These are phyloP conservation scores for Microsporum audouinii DNA, from an alignment of 2,329 filamentous ascomycete species.

Conservation along the genomic window DNA sequence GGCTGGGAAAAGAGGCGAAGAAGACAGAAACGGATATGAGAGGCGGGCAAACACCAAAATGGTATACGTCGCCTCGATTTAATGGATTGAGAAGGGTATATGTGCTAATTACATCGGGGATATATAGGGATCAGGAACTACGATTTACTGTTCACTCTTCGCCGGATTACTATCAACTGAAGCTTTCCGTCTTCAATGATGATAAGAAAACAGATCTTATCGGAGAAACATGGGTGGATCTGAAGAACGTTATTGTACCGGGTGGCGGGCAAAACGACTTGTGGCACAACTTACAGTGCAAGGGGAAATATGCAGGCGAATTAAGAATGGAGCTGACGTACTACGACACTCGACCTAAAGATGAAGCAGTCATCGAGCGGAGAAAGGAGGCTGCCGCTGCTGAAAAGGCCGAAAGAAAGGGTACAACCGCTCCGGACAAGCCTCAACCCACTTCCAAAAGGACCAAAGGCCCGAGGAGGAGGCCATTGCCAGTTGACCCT, in stretches of 20 bases:
- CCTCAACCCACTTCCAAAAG: conserved; percentile 38
- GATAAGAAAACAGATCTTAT: conserved; percentile 97
- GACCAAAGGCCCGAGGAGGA: conserved; percentile 60
- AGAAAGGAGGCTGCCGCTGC: conserved; percentile 35
- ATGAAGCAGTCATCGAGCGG: conserved; percentile 52
- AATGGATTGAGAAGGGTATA: background rate
- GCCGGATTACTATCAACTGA: conserved; percentile 88
- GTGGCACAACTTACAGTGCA: conserved; percentile 80
- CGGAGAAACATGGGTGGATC: conserved; percentile 80
- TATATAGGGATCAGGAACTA: conserved; percentile 82
- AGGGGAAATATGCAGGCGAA: conserved; percentile 91
- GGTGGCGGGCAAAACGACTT: conserved; percentile 89
- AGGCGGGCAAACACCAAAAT: conserved; percentile 89
- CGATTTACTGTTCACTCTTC: conserved; percentile 95
- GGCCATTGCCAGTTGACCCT: conserved; percentile 73
- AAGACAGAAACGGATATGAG: conserved; percentile 91
- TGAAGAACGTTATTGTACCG: conserved; percentile 66
- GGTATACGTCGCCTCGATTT: conserved; percentile 48
- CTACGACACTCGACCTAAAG: conserved; percentile 82
- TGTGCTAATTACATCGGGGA: background rate
- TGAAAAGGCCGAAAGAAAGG: conserved; percentile 20
- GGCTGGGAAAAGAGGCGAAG: conserved; percentile 91
- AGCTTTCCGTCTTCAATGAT: conserved; percentile 93
- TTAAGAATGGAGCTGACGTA: conserved; percentile 91
- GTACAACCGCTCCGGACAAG: background rate